A percentile compares a stretch with the other conserved stretches of the same genome.
These are phyloP conservation scores for Aphanocladium album DNA, from an alignment of 2,329 filamentous ascomycete species.

Conservation along the genomic window DNA sequence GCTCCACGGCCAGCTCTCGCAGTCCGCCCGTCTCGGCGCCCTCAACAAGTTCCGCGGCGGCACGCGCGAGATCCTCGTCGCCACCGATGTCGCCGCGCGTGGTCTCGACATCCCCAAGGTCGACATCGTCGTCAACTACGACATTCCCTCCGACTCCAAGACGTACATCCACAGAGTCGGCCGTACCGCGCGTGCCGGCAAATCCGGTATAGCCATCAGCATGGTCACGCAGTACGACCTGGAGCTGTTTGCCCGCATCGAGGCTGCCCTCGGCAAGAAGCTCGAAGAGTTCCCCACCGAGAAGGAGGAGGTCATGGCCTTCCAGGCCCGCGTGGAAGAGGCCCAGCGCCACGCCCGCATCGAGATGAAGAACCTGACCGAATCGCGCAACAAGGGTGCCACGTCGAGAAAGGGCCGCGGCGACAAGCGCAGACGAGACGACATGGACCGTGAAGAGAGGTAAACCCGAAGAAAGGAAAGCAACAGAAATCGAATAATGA, in stretches of 20 bases:
- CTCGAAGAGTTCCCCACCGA: constrained; percentile 62
- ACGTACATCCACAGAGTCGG: constrained; percentile 90
- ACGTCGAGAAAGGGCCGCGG: constrained; percentile 37
- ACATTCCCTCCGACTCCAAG: constrained; percentile 78
- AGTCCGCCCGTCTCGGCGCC: constrained; percentile 79
- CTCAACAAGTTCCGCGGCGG: constrained; percentile 84
- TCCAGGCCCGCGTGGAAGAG: constrained; percentile 72
- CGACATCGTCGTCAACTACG: constrained; percentile 80
- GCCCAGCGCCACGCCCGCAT: constrained; percentile 74
- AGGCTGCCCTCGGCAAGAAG: constrained; percentile 75
- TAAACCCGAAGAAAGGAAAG: constrained; percentile 28
- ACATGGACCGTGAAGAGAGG: constrained; percentile 74
- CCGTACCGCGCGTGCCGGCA: constrained; percentile 80
- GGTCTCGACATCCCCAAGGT: constrained; percentile 93
- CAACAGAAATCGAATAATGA: neutral
- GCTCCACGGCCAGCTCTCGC: constrained; percentile 85
- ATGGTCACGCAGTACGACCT: constrained; percentile 86
- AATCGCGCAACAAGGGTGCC: constrained; percentile 44
- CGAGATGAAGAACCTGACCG: constrained; percentile 76
- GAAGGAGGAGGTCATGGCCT: constrained; percentile 81
- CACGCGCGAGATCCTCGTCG: constrained; percentile 79
- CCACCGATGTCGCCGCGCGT: constrained; percentile 88
- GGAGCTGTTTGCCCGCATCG: constrained; percentile 75
- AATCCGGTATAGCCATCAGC: constrained; percentile 73
- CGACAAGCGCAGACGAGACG: constrained; percentile 41